Conservation (phyloP, 768 basidiomycete genomes). For the Clitopilus passeckerianus region DNA sequence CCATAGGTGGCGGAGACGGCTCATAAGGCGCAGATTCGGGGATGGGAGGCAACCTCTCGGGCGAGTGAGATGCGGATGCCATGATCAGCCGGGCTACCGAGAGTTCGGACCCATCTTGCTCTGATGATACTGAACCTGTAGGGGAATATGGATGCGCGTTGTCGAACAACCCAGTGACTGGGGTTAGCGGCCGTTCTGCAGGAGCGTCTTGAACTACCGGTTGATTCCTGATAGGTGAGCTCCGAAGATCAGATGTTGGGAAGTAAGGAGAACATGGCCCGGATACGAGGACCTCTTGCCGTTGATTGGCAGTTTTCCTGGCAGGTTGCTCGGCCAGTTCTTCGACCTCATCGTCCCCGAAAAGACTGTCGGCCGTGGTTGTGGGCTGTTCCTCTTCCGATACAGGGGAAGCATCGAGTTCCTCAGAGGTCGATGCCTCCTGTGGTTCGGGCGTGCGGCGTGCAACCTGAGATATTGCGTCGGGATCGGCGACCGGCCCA, state of each 20-base stretch:
- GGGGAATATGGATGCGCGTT: neutral
- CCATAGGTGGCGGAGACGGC: neutral
- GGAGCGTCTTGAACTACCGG: neutral
- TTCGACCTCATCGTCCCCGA: too few species aligned
- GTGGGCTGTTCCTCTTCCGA: too few species aligned
- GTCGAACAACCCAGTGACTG: neutral
- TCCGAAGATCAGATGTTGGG: neutral
- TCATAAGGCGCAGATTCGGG: neutral
- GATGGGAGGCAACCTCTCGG: neutral
- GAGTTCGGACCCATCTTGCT: slow-evolving; percentile 7
- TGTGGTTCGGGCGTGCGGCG: too few species aligned
- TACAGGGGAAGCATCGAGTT: too few species aligned
- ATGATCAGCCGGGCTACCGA: slow-evolving; percentile 6
- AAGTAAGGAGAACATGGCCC: neutral
- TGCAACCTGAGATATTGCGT: too few species aligned
- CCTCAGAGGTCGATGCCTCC: too few species aligned
- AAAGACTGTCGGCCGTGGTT: too few species aligned
- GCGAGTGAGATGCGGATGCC: slow-evolving; percentile 1
- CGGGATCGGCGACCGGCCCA: too few species aligned
- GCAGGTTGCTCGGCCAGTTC: too few species aligned
- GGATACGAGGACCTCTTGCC: too few species aligned
- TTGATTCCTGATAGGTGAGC: neutral
- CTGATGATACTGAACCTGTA: neutral
- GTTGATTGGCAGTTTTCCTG: too few species aligned
- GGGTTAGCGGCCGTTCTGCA: neutral